phyloP scores from a whole-genome alignment of 768 basidiomycete genomes.

The Trametes maxima region DNA sequence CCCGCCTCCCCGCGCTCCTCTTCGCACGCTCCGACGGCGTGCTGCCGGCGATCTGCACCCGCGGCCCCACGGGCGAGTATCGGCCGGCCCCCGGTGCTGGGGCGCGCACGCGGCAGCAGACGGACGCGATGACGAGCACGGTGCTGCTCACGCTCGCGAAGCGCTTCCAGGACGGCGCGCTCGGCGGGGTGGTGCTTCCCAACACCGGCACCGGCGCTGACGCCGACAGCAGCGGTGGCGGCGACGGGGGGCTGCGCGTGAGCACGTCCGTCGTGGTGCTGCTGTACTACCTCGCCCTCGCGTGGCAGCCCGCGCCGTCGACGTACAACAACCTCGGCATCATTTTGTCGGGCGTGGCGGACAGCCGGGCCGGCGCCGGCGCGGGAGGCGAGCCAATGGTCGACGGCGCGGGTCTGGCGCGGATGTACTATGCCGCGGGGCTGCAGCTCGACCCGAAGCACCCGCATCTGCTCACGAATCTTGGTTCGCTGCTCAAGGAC shows the following conservation, averaged over 20 bases:
- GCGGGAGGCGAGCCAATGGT: constrained; percentile 23
- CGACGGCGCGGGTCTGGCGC: constrained; percentile 41
- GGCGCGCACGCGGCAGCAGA: constrained; percentile 30
- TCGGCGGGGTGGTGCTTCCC: constrained; percentile 28
- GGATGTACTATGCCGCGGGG: constrained; percentile 48
- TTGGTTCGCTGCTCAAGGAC: constrained; percentile 54
- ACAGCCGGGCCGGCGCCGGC: constrained; percentile 23
- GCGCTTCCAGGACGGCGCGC: constrained; percentile 42
- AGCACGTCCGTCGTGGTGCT: constrained; percentile 44
- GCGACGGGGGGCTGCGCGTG: constrained; percentile 33
- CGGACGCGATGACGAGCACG: constrained; percentile 40
- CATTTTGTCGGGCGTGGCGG: constrained; percentile 42
- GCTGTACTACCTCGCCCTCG: constrained; percentile 50
- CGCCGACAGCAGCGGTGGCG: too few relatives aligned
- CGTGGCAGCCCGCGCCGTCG: constrained; percentile 46
- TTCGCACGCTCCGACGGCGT: constrained; percentile 39
- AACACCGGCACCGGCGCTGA: constrained; percentile 16
- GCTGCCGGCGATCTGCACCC: constrained; percentile 38
- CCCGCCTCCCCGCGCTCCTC: constrained; percentile 38
- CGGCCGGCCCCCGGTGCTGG: constrained; percentile 22
- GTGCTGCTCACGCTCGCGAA: constrained; percentile 50
- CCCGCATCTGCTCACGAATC: constrained; percentile 52
- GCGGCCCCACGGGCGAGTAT: constrained; percentile 4
- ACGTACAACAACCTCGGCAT: constrained; percentile 56
- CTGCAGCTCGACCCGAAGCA: constrained; percentile 47